Evolutionary conservation across 176 grass and related monocot genomes (phyloP).

Genomic region (Eremochloa ophiuroides): DNA sequence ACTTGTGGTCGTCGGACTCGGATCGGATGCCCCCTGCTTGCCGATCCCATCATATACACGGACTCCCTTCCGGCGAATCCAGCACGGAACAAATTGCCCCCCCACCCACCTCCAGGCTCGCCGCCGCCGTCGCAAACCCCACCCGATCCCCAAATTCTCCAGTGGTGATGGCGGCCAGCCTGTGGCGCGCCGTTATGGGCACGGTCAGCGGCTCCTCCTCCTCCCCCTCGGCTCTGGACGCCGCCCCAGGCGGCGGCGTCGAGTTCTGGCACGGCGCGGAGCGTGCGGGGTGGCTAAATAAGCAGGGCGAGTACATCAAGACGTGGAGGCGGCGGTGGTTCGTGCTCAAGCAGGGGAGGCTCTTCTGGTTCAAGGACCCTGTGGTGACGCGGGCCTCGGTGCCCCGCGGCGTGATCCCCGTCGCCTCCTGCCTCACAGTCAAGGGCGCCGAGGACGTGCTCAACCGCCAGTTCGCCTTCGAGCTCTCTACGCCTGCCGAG

Average conservation of each 20-base stretch:
- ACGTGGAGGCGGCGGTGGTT: conserved; percentile 99
- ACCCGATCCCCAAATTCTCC: conserved; percentile 42
- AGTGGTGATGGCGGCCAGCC: conserved; percentile 71
- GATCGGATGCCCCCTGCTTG: not conserved
- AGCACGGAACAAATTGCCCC: not conserved
- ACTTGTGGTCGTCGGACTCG: not conserved
- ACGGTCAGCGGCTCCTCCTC: conserved; percentile 25
- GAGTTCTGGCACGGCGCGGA: conserved; percentile 78
- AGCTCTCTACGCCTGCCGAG: conserved; percentile 72
- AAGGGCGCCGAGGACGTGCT: conserved; percentile 97
- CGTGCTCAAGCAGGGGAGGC: conserved; percentile 89
- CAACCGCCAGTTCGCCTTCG: conserved; percentile 82
- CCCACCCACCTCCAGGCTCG: not conserved
- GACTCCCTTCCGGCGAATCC: not conserved
- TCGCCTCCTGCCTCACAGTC: conserved; percentile 85
- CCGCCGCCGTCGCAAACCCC: not conserved
- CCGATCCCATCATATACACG: conserved; percentile 2
- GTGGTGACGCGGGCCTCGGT: conserved; percentile 61
- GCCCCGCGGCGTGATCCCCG: conserved; percentile 74
- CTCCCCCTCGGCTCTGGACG: no score
- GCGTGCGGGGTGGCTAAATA: conserved; percentile 76
- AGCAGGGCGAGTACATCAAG: conserved; percentile 99
- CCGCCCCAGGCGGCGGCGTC: conserved; percentile 44
- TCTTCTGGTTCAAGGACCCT: conserved; percentile 98
- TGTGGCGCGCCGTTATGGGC: conserved; percentile 74